Base-by-base conservation (phyloP, 192 early-diverging fungal genomes). In the Entophlyctis luteolus region DNA sequence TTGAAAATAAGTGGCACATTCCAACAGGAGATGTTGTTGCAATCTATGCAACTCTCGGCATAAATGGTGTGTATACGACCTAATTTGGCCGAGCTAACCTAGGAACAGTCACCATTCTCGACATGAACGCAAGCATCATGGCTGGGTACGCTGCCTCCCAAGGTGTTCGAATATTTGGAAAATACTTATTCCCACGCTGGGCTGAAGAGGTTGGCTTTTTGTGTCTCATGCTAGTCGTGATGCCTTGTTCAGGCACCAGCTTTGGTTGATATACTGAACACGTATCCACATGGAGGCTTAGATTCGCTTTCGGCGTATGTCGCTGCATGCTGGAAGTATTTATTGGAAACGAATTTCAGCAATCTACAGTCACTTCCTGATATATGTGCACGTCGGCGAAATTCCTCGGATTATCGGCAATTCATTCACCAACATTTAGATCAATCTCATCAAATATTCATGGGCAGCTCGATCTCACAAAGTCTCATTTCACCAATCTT, bases 281-380 rank as follows among this genome's bases (percentile, higher is more conserved):
- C 79, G 22, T 93, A 95, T 48, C 81, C 85, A 63, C 73, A 82
- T 45, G 91, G 93, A 22, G 93, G 90, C 70, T 72, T 88, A 1
- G 72, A 88, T 20, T 84, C 86, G 35, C 84, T 37, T n/a, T 34
- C 52, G 29, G 34, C 16, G 8, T 22, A 20, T 5, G 52, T 66
- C 12, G 63, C 34, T 18, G 31, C 28, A 18, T 66, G 63, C 28
- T 66, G 63, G 63, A 29, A n/a, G 18, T 55, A 53, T 54, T 14
- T 66, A 6, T 8, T 54, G 20, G 42, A 5, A 37, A 14, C n/a
- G 1, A 38, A 36, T 27, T 66, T 66, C 23, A 53, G 34, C n/a
- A 50, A 50, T 50, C 14, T 55, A 16, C 8, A 35, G 16, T 16
- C 12, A 6, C 27, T 66, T 22, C 63, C 63, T 3, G 20, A 4